Base-by-base conservation (phyloP, 2,329 filamentous ascomycete genomes). In the Ceratocystis smalleyi region DNA sequence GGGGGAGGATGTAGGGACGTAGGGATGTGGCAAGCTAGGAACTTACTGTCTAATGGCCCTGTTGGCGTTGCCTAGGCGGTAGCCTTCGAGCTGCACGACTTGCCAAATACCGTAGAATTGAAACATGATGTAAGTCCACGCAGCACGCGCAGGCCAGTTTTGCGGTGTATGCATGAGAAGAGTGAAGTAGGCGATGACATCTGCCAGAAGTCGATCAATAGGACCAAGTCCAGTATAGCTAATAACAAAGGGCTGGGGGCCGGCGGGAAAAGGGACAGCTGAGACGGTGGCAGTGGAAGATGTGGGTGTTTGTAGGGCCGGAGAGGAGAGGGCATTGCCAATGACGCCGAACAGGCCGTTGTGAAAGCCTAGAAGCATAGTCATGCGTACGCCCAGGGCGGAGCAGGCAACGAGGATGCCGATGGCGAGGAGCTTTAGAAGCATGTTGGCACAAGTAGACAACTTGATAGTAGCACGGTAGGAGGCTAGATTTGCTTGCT, bases 51-150 rank as follows among this genome's bases (percentile, higher is more conserved):
- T 47, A 24, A 65, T 32, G 5, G 62, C 15, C 19, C 43, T 17
- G 12, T 55, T 43, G 19, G 35, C 15, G 40, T 66, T 66, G 24
- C 45, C 64, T 10, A 22, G n/a, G n/a, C 64, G 60, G 22, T 40
- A 63, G 17, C 43, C 61, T 24, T 66, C 64, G n/a, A 63, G 12
- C 12, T 43, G n/a, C 43, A 66, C 22, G 5, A 60, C 30, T 10
- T 49, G 35, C 64, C 61, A 66, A 22, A 60, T 57, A n/a, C 61
- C 64, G n/a, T 54, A 60, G 30, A 66, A 54, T 55, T 66, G 64
- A 2, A 43, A 22, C 30, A 66, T 61, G 15, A 66, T 15, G 19
- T 63, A 63, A 4, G 43, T 43, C 27, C 49, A 63, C 3, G 43
- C 43, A 1, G 45, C 47, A 5, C 30, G 43, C 22, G 30, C 40